Percentiles rank a stretch among this genome's conserved stretches.
phyloP scores from a whole-genome alignment of 768 basidiomycete genomes.

The Paxillus involutus region DNA sequence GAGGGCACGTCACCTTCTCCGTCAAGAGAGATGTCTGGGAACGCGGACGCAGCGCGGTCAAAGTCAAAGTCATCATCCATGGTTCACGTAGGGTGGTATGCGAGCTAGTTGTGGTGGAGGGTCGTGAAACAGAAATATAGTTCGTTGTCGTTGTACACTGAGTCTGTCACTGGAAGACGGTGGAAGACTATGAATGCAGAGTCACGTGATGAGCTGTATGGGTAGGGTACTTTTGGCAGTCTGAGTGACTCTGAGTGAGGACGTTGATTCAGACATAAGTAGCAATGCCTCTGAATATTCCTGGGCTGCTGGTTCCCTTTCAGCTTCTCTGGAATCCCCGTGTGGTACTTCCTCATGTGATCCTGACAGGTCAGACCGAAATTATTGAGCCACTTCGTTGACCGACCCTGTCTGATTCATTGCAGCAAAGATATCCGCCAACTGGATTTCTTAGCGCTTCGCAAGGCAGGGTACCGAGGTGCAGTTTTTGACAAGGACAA shows the following conservation, averaged over 20 bases:
- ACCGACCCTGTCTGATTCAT: conserved; percentile 12
- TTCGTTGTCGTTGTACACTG: neutral
- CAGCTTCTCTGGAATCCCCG: conserved; percentile 70
- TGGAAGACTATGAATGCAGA: neutral
- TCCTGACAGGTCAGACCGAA: conserved; percentile 57
- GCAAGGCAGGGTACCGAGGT: conserved; percentile 78
- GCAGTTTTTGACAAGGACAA: conserved; percentile 98
- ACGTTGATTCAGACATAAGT: neutral
- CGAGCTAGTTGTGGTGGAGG: neutral
- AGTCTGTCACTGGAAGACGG: neutral
- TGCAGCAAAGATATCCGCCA: conserved; percentile 79
- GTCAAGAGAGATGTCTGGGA: conserved; percentile 83
- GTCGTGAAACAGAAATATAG: neutral
- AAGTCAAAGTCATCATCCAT: conserved; percentile 65
- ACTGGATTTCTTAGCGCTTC: conserved; percentile 73
- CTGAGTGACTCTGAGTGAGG: too few species aligned
- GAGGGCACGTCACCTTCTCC: conserved; percentile 57
- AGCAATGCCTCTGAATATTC: conserved; percentile 73
- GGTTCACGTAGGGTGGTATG: neutral
- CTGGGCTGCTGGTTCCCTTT: conserved; percentile 67
- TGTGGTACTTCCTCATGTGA: conserved; percentile 62
- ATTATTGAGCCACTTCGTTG: neutral
- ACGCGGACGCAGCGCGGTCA: conserved; percentile 77
- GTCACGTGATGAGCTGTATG: neutral
- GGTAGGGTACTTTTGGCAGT: neutral